Conservation (phyloP, 345 rosid genomes). For the Physaria fendleri region DNA sequence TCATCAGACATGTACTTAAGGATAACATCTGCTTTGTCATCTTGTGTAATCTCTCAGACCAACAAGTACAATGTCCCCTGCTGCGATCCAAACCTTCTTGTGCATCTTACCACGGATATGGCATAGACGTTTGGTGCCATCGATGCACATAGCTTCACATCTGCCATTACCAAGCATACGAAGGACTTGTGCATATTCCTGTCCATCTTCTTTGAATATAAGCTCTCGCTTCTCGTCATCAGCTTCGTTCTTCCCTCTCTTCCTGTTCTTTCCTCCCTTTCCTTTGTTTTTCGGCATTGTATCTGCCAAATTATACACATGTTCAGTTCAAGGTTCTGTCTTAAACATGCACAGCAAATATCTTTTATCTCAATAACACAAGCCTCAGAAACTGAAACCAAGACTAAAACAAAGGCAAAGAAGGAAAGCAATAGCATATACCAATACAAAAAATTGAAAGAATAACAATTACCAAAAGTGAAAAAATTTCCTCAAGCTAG, state of each 20-base stretch:
- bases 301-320: neutral
- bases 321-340: neutral
- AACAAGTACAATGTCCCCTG: conserved; percentile 71
- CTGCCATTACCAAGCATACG: conserved; percentile 78
- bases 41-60: no score
- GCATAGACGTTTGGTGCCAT: conserved; percentile 56
- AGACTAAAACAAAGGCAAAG: neutral
- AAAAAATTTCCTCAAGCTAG: no score
- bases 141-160: conserved; percentile 65
- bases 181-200: conserved; percentile 63
- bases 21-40: no score
- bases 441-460: neutral
- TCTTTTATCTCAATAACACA: neutral
- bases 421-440: neutral
- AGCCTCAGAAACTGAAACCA: neutral
- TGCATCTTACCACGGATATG: conserved; percentile 86
- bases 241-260: conserved; percentile 82
- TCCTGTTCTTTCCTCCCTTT: conserved; percentile 85
- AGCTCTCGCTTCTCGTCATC: conserved; percentile 76
- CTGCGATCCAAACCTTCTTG: conserved; percentile 85
- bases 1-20: no score
- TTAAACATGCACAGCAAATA: neutral
- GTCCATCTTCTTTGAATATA: conserved; percentile 70
- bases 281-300: conserved; percentile 81
- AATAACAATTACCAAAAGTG: no score